phyloP scores from a whole-genome alignment of 1,139 yeast species.

The Torulaspora globosa region DNA sequence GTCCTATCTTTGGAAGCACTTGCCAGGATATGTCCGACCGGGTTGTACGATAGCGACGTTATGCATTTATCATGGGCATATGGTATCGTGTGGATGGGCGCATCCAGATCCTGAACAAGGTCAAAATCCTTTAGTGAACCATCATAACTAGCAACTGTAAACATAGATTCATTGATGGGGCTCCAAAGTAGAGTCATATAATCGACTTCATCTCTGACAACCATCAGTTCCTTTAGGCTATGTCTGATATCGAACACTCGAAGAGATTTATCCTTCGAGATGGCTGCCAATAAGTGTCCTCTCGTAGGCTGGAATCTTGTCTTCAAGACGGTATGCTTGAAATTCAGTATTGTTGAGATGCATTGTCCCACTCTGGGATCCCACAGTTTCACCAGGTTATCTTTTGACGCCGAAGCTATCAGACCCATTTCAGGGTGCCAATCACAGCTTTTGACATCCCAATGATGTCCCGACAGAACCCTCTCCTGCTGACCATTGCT shows the following conservation, averaged over 20 bases:
- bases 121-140: slow-evolving; percentile 81
- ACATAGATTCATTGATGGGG: slow-evolving; percentile 74
- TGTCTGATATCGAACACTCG: slow-evolving; percentile 79
- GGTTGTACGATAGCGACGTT: slow-evolving; percentile 87
- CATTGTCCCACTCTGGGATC: slow-evolving; percentile 81
- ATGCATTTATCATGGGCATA: slow-evolving; percentile 93
- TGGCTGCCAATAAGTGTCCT: slow-evolving; percentile 70
- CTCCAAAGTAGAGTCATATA: slow-evolving; percentile 88
- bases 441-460: slow-evolving; percentile 97
- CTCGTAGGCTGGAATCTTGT: slow-evolving; percentile 63
- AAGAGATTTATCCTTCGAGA: slow-evolving; percentile 84
- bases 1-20: slow-evolving; percentile 93
- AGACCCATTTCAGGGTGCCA: slow-evolving; percentile 93
- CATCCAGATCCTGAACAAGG: slow-evolving; percentile 48
- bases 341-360: slow-evolving; percentile 79
- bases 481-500: slow-evolving; percentile 84
- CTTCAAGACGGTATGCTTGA: slow-evolving; percentile 86
- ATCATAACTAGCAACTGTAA: slow-evolving; percentile 85
- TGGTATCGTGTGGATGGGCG: slow-evolving; percentile 66
- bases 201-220: slow-evolving; percentile 79
- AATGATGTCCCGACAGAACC: slow-evolving; percentile 83
- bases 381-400: slow-evolving; percentile 89
- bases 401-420: slow-evolving; percentile 85
- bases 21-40: slow-evolving; percentile 84
- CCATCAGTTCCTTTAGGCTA: slow-evolving; percentile 67